phyloP scores from a whole-genome alignment of 768 basidiomycete genomes.

The Strobilomyces dryophilus region DNA sequence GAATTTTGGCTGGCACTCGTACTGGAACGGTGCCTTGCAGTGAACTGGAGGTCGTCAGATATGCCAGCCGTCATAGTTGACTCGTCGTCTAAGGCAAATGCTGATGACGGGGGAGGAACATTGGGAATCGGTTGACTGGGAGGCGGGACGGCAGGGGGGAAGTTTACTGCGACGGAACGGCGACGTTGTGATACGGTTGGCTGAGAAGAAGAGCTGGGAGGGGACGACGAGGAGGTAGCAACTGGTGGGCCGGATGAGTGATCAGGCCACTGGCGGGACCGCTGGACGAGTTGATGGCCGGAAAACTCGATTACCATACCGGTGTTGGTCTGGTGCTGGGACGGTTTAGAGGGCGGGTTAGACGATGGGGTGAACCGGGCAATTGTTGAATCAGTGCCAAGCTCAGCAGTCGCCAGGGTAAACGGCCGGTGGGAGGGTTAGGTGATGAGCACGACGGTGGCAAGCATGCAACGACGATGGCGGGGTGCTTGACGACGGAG shows the following conservation, averaged over 20 bases:
- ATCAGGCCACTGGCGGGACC: constrained; percentile 35
- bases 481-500: background rate
- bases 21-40: constrained; percentile 33
- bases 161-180: constrained; percentile 63
- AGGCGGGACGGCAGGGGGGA: constrained; percentile 65
- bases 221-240: constrained; percentile 32
- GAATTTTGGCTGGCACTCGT: constrained; percentile 33
- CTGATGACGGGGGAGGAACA: constrained; percentile 40
- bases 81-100: constrained; percentile 16
- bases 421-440: constrained; percentile 2
- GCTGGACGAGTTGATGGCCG: constrained; percentile 29
- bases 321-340: background rate
- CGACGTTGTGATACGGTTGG: constrained; percentile 44
- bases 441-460: constrained; percentile 6
- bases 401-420: constrained; percentile 10
- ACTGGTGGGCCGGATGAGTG: constrained; percentile 15
- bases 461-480: constrained; percentile 11
- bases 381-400: constrained; percentile 14
- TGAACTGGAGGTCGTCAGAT: constrained; percentile 27
- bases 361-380: background rate
- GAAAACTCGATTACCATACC: constrained; percentile 30
- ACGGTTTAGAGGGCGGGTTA: background rate
- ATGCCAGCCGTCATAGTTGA: constrained; percentile 19
- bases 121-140: constrained; percentile 73
- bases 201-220: constrained; percentile 27